Evolutionary conservation across 2,329 filamentous ascomycete species (phyloP).

Genomic region (Trichoderma guizhouense): DNA sequence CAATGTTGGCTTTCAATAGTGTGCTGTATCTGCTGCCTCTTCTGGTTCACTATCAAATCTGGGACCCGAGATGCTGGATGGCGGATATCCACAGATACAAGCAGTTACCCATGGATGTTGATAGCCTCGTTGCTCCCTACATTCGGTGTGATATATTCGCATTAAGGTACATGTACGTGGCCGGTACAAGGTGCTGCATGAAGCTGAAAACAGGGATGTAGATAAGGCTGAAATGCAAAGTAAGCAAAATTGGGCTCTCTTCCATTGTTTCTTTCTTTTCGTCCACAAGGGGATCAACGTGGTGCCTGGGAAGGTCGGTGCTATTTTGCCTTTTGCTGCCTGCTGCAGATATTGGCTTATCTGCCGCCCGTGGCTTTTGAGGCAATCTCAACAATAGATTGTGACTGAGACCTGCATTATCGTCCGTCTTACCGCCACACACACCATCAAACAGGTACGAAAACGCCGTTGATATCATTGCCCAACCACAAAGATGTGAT

Average conservation of each 20-base stretch:
- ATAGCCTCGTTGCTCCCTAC: neutral
- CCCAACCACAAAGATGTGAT: neutral
- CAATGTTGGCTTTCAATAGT: neutral
- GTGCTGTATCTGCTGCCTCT: neutral
- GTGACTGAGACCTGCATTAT: neutral
- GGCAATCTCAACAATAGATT: neutral
- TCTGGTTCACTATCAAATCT: neutral
- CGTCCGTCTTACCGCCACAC: neutral
- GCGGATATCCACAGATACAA: neutral
- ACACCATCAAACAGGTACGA: neutral
- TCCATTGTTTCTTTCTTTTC: neutral
- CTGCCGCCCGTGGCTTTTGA: neutral
- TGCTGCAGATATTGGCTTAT: neutral
- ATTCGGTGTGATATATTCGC: neutral
- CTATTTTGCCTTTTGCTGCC: no score
- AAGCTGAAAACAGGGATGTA: constrained; percentile 17
- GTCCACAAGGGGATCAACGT: neutral
- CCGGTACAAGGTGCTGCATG: neutral
- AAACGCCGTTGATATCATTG: neutral
- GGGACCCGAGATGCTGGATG: neutral
- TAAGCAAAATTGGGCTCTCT: constrained; percentile 1
- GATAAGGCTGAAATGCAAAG: constrained; percentile 16
- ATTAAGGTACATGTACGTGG: neutral
- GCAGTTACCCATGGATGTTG: neutral
- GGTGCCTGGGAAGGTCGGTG: neutral